Evolutionary conservation across 2,329 filamentous ascomycete genomes (phyloP).

Genomic region (Pseudogymnoascus sp.): DNA sequence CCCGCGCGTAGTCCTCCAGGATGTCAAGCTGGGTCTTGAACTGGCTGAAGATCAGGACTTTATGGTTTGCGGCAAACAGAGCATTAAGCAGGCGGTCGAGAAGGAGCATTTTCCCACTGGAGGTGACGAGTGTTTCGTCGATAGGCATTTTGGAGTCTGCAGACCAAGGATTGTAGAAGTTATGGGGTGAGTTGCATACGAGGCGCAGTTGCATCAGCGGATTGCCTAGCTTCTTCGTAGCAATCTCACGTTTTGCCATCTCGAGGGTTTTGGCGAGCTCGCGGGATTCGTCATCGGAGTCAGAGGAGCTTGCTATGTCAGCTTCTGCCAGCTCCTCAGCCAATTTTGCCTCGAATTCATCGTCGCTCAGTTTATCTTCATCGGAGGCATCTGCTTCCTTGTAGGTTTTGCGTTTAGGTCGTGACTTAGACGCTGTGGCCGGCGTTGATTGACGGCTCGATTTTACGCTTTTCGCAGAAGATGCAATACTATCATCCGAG

Average conservation of each 20-base stretch:
- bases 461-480: constrained; percentile 61
- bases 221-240: constrained; percentile 85
- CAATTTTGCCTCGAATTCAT: constrained; percentile 73
- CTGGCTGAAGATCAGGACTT: constrained; percentile 92
- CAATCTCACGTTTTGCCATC: constrained; percentile 78
- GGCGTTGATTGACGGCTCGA: constrained; percentile 71
- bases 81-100: constrained; percentile 75
- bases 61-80: constrained; percentile 68
- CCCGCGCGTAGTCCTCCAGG: constrained; percentile 71
- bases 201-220: constrained; percentile 85
- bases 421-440: constrained; percentile 37
- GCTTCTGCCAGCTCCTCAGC: constrained; percentile 49
- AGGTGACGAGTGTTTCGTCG: constrained; percentile 75
- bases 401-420: constrained; percentile 40
- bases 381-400: constrained; percentile 50
- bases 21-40: constrained; percentile 94
- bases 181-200: constrained; percentile 88
- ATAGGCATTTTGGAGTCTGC: constrained; percentile 48
- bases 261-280: constrained; percentile 61
- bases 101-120: constrained; percentile 92
- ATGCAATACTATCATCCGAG: constrained; percentile 30
- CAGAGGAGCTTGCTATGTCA: constrained; percentile 27
- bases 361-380: constrained; percentile 62
- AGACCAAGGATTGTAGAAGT: constrained; percentile 90
- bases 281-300: constrained; percentile 44